These are phyloP conservation scores for Ascodesmis nigricans DNA, from an alignment of 495 filamentous ascomycete genomes.

Conservation along the genomic window DNA sequence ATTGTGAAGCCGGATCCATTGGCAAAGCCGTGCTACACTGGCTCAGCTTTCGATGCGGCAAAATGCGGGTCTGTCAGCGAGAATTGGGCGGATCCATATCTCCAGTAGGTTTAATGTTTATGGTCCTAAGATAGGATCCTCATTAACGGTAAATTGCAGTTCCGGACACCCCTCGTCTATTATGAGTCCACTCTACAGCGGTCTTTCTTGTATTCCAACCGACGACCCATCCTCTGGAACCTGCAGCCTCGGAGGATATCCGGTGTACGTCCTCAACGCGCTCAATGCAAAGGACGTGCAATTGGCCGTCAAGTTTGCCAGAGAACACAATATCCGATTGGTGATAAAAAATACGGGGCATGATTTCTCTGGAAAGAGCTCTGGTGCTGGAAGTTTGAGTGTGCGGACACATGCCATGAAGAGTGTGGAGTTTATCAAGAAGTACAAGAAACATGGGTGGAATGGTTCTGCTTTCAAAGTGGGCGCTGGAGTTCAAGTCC, in stretches of 20 bases:
- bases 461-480: constrained; percentile 32
- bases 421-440: constrained; percentile 19
- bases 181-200: constrained; percentile 28
- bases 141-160: not conserved
- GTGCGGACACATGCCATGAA: constrained; percentile 46
- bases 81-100: constrained; percentile 7
- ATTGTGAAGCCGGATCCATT: constrained; percentile 31
- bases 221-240: constrained; percentile 16
- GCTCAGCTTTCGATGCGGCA: constrained; percentile 25
- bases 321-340: constrained; percentile 34
- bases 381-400: constrained; percentile 30
- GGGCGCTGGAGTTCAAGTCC: constrained; percentile 34
- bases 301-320: constrained; percentile 39
- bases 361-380: constrained; percentile 36
- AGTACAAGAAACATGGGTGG: too few species aligned
- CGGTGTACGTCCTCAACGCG: constrained; percentile 37
- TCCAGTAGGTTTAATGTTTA: constrained; percentile 7
- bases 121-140: not conserved
- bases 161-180: constrained; percentile 25
- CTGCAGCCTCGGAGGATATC: constrained; percentile 37
- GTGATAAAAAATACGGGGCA: constrained; percentile 53
- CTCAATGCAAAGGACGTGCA: constrained; percentile 34
- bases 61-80: constrained; percentile 22
- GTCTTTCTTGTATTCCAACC: constrained; percentile 23
- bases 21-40: constrained; percentile 32